Percentiles rank a stretch among this genome's conserved stretches.
Evolutionary conservation across 2,329 filamentous ascomycete species (phyloP).

Genomic region (Macrophomina tecta): DNA sequence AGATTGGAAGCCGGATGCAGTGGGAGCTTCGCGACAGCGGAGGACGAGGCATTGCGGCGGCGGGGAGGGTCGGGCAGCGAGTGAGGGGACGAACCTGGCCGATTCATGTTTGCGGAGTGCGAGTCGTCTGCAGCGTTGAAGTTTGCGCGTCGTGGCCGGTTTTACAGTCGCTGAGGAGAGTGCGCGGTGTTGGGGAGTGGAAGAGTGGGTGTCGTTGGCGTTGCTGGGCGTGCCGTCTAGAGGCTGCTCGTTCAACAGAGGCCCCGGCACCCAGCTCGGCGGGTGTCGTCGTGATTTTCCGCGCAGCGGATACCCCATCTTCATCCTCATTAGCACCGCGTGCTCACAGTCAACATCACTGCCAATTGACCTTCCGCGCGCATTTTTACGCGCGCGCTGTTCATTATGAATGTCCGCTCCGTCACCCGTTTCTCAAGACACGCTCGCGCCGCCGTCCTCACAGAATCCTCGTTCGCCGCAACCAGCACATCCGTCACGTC

Average conservation of each 20-base stretch:
- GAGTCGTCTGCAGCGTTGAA: background rate
- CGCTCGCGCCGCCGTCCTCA: constrained; percentile 7
- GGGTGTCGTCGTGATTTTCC: constrained; percentile 19
- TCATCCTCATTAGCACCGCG: constrained; percentile 10
- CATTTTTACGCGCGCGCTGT: background rate
- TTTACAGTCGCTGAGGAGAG: constrained; percentile 5
- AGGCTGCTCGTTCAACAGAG: constrained; percentile 17
- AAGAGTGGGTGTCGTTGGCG: constrained; percentile 12
- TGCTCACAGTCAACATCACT: background rate
- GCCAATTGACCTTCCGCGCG: constrained; percentile 20
- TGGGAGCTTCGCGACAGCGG: constrained; percentile 23
- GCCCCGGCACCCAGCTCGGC: constrained; percentile 13
- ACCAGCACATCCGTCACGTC: constrained; percentile 56
- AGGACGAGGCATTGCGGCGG: constrained; percentile 23
- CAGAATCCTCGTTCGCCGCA: constrained; percentile 25
- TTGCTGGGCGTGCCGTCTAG: constrained; percentile 9
- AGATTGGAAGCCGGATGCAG: background rate
- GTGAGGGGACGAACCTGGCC: constrained; percentile 27
- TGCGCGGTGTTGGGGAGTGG: constrained; percentile 8
- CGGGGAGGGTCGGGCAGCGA: constrained; percentile 23
- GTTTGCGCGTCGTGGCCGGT: background rate
- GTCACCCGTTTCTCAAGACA: constrained; percentile 16
- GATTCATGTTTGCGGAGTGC: constrained; percentile 26
- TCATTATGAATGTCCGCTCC: constrained; percentile 27
- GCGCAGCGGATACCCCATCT: background rate